Percentiles rank a stretch among this genome's conserved stretches.
phyloP scores from a whole-genome alignment of 176 grass and related monocot genomes.

The Raddia distichophylla region DNA sequence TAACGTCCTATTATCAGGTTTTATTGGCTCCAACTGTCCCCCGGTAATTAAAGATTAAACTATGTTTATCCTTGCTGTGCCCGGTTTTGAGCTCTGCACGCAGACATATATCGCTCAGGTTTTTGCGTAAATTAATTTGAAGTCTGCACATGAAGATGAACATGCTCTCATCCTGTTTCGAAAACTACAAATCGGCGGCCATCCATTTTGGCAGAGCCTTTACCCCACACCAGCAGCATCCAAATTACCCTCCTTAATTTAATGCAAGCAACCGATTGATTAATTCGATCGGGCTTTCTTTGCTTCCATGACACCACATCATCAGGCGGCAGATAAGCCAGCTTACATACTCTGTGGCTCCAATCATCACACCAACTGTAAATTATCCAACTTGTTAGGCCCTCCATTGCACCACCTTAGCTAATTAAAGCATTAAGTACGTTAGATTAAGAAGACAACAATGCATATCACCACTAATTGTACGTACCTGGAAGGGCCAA shows the following conservation, averaged over 20 bases:
- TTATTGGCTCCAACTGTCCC: no score
- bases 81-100: neutral
- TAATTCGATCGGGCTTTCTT: neutral
- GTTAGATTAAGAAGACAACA: neutral
- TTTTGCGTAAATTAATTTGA: constrained; percentile 10
- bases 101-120: neutral
- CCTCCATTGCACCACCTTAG: neutral
- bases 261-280: constrained; percentile 17
- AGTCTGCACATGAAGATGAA: neutral
- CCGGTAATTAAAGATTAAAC: no score
- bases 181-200: constrained; percentile 36
- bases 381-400: constrained; percentile 21
- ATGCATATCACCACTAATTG: neutral
- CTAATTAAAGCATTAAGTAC: neutral
- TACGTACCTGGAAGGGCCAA: constrained; percentile 36
- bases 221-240: neutral
- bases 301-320: constrained; percentile 30
- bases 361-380: constrained; percentile 39
- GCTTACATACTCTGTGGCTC: neutral
- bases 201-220: constrained; percentile 24
- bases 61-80: neutral
- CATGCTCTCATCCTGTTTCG: constrained; percentile 3
- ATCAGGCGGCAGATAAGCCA: constrained; percentile 8
- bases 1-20: no score
- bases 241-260: constrained; percentile 31